Evolutionary conservation across 371 early-diverging fungal species (phyloP), one percentile per base, ranked within the genome.

Genomic region (Zopfochytrium polystomum): DNA sequence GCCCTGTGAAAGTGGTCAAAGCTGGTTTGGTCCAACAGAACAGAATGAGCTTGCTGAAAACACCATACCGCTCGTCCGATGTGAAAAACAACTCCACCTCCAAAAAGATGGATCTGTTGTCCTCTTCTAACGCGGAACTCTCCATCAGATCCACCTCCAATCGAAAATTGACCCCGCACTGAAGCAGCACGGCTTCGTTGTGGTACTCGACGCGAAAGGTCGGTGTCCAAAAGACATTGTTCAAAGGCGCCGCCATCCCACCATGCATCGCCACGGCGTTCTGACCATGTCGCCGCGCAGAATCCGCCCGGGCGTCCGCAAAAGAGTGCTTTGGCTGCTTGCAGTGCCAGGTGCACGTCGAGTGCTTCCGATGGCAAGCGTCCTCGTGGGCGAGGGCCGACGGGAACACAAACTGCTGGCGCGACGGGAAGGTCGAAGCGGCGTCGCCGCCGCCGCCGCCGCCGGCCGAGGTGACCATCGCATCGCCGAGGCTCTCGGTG

Each of bases 11-110:
- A 49, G 26, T 1, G 20, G 26, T 25, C 32, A 55, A 30, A 46
- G 25, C 4, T 15, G 31, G 38, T 26, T 31, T 9, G 32, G 29
- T 55, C 15, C n/a, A 33, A 26, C 7, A 23, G 32, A 2, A 23
- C 4, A 23, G 23, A n/a, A 23, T n/a, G 26, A 49, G 26, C 1
- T 25, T n/a, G n/a, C n/a, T n/a, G 32, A 55, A 11, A 13, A 25
- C 52, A 33, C 59, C 34, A 34, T 44, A 68, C 69, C 52, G 22
- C 18, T 23, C 33, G 43, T 70, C 70, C 5, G 35, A 9, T 25
- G 29, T 23, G 44, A 61, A 59, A 54, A 62, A 62, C 2, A 65
- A 55, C 26, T 70, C 70, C 52, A 66, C 60, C 22, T 70, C 70
- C 23, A 66, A 31, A 38, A 31, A 66, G 25, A 60, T 55, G 35